Evolutionary conservation across 2,329 filamentous ascomycete species (phyloP).

Genomic region (Aquanectria penicillioides): DNA sequence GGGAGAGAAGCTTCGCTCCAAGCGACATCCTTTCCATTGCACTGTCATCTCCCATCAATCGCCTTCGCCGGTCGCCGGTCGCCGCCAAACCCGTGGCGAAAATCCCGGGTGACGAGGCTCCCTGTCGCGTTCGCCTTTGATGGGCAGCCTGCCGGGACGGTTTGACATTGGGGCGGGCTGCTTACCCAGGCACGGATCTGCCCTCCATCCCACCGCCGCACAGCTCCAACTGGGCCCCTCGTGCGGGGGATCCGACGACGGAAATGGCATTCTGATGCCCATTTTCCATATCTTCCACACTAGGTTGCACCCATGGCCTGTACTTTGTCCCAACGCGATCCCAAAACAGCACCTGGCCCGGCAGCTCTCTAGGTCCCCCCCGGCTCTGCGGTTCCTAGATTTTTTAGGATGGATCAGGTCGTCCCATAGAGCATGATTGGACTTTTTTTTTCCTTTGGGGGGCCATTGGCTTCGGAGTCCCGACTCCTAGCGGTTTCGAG

Average conservation of each 20-base stretch:
- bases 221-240: slow-evolving; percentile 22
- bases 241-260: slow-evolving; percentile 38
- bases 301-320: slow-evolving; percentile 28
- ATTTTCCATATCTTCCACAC: slow-evolving; percentile 21
- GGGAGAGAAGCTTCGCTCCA: background rate
- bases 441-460: slow-evolving; percentile 22
- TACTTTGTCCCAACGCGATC: slow-evolving; percentile 33
- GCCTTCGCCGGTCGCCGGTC: slow-evolving; percentile 6
- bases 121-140: slow-evolving; percentile 1
- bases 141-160: background rate
- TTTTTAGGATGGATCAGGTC: slow-evolving; percentile 12
- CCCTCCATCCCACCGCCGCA: slow-evolving; percentile 13
- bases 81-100: slow-evolving; percentile 4
- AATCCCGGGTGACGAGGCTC: background rate
- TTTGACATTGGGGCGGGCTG: slow-evolving; percentile 2
- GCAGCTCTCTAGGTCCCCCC: slow-evolving; percentile 11
- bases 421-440: slow-evolving; percentile 30
- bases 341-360: slow-evolving; percentile 34
- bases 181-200: slow-evolving; percentile 20
- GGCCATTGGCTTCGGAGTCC: slow-evolving; percentile 30
- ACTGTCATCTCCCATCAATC: slow-evolving; percentile 7
- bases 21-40: background rate
- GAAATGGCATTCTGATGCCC: slow-evolving; percentile 28
- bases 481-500: slow-evolving; percentile 41
- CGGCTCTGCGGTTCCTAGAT: slow-evolving; percentile 31